phyloP scores from a whole-genome alignment of 2,329 filamentous ascomycete genomes.

The Paecilomyces dactylethromorphus region DNA sequence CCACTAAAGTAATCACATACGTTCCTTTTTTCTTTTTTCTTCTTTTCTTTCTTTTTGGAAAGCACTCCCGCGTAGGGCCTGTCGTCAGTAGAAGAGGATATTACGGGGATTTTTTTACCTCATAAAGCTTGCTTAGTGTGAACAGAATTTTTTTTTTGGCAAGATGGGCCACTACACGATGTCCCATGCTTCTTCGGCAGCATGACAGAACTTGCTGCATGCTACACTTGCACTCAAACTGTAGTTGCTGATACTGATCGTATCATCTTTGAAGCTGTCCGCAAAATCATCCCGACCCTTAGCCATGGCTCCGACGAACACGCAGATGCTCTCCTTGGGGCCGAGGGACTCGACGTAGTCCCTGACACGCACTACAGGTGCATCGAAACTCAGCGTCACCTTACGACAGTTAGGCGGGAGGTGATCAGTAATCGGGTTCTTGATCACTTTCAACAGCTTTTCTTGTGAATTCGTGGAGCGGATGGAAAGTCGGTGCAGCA shows the following conservation, averaged over 20 bases:
- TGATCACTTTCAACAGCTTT: conserved; percentile 94
- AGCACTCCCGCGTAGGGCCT: not conserved
- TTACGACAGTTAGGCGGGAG: conserved; percentile 96
- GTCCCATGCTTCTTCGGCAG: conserved; percentile 92
- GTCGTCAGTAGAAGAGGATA: conserved; percentile 10
- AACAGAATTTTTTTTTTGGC: conserved; percentile 4
- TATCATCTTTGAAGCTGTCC: conserved; percentile 88
- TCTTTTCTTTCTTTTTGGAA: not conserved
- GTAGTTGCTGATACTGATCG: conserved; percentile 97
- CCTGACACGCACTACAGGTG: conserved; percentile 74
- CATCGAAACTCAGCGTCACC: conserved; percentile 92
- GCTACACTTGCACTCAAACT: conserved; percentile 95
- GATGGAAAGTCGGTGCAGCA: conserved; percentile 91
- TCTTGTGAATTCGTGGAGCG: conserved; percentile 95
- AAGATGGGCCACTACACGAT: conserved; percentile 60
- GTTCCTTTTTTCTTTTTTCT: not conserved
- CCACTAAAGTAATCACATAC: not conserved
- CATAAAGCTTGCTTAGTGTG: conserved; percentile 3
- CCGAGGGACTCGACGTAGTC: conserved; percentile 80
- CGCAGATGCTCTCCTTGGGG: conserved; percentile 86
- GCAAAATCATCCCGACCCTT: conserved; percentile 95
- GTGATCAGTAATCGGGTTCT: conserved; percentile 96
- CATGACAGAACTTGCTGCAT: conserved; percentile 99
- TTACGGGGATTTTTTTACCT: conserved; percentile 23
- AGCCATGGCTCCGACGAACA: conserved; percentile 97